These are phyloP conservation scores for Trametes versicolor DNA, from an alignment of 1,284 basidiomycete species.

Conservation along the genomic window DNA sequence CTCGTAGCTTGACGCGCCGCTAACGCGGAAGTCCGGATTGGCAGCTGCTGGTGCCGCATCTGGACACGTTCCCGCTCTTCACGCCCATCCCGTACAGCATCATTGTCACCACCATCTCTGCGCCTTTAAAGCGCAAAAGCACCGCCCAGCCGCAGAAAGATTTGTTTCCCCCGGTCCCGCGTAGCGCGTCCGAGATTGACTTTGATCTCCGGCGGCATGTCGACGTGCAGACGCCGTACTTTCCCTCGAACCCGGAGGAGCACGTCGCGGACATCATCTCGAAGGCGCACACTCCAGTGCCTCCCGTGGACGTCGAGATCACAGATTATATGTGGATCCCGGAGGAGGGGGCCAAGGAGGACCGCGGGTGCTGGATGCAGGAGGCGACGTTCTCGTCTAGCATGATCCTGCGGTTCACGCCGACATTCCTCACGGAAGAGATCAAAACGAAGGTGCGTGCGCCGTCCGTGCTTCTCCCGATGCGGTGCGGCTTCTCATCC, in stretches of 20 bases:
- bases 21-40: background rate
- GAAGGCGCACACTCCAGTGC: constrained; percentile 25
- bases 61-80: constrained; percentile 32
- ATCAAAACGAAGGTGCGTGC: constrained; percentile 28
- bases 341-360: constrained; percentile 19
- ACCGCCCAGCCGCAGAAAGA: constrained; percentile 11
- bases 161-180: constrained; percentile 23
- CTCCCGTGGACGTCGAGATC: constrained; percentile 28
- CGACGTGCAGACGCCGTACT: constrained; percentile 25
- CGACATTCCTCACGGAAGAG: constrained; percentile 29
- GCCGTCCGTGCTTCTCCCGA: background rate
- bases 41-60: constrained; percentile 28
- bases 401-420: constrained; percentile 28
- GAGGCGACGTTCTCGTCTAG: constrained; percentile 28
- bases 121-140: constrained; percentile 28
- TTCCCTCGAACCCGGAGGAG: constrained; percentile 31
- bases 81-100: constrained; percentile 29
- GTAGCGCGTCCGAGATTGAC: constrained; percentile 28
- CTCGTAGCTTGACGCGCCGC: background rate
- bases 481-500: background rate
- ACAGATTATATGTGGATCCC: constrained; percentile 28
- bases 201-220: constrained; percentile 29
- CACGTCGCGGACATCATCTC: constrained; percentile 30
- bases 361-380: constrained; percentile 28
- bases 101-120: constrained; percentile 24